phyloP scores from a whole-genome alignment of 148 eudicot species.

The Drosera capensis region DNA sequence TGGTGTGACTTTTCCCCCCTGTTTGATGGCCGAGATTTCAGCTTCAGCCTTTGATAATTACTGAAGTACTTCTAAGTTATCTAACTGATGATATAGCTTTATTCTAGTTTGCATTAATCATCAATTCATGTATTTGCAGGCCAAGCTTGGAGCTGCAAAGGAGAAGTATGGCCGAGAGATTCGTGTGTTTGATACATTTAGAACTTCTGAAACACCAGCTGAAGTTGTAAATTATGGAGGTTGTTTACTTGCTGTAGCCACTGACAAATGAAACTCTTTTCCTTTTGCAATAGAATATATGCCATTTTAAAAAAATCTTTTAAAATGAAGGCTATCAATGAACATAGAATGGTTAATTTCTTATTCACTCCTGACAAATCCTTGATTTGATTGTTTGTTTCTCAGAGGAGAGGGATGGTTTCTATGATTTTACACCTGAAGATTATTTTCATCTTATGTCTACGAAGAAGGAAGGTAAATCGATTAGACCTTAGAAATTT shows the following conservation, averaged over 20 bases:
- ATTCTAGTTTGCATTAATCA: too few species aligned
- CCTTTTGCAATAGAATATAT: neutral
- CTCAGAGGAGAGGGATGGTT: slow-evolving; percentile 58
- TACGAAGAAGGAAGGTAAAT: slow-evolving; percentile 53
- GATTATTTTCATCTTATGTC: slow-evolving; percentile 50
- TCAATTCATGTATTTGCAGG: too few species aligned
- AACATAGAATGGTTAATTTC: neutral
- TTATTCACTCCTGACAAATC: neutral
- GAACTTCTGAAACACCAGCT: slow-evolving; percentile 23
- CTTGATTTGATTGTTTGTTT: neutral
- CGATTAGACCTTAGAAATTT: neutral
- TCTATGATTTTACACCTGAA: slow-evolving; percentile 61
- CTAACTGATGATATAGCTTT: too few species aligned
- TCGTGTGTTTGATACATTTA: slow-evolving; percentile 48
- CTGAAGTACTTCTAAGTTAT: too few species aligned
- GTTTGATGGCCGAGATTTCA: too few species aligned
- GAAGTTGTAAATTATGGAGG: slow-evolving; percentile 13
- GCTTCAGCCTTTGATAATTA: too few species aligned
- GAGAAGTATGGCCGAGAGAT: slow-evolving; percentile 65
- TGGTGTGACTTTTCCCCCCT: too few species aligned
- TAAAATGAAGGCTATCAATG: neutral
- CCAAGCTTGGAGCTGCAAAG: slow-evolving; percentile 50
- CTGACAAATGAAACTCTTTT: neutral
- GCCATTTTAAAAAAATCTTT: neutral
- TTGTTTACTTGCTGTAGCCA: neutral